A percentile compares a stretch with the other conserved stretches of the same genome.
Evolutionary conservation across 495 filamentous ascomycete genomes (phyloP).

Genomic region (Aspergillus indologenus): DNA sequence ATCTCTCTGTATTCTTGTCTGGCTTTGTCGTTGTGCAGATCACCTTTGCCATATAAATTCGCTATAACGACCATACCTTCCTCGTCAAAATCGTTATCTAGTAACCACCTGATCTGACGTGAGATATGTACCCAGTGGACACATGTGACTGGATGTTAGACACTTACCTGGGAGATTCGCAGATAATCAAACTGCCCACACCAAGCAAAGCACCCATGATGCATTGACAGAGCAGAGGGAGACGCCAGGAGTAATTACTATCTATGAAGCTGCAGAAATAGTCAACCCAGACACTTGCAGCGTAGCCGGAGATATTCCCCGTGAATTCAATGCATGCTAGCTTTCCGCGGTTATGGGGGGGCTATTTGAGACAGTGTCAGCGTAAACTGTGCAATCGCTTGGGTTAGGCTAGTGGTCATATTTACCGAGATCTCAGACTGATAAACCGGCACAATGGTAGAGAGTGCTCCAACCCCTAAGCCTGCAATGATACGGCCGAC

Average conservation of each 20-base stretch:
- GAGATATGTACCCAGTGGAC: constrained; percentile 3
- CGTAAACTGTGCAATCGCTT: not conserved
- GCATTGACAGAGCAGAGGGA: constrained; percentile 90
- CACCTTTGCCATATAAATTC: constrained; percentile 92
- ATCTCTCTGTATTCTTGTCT: constrained; percentile 96
- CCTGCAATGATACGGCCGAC: constrained; percentile 86
- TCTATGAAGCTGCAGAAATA: constrained; percentile 93
- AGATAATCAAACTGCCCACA: constrained; percentile 84
- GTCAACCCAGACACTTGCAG: constrained; percentile 96
- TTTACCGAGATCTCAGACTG: constrained; percentile 82
- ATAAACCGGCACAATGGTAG: constrained; percentile 96
- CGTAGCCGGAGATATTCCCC: constrained; percentile 93
- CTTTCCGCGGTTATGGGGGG: constrained; percentile 91
- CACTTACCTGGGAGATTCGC: constrained; percentile 86
- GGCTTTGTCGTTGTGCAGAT: constrained; percentile 87
- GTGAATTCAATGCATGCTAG: constrained; percentile 98
- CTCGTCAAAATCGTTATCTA: constrained; percentile 97
- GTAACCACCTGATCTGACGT: constrained; percentile 67
- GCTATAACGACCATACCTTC: constrained; percentile 98
- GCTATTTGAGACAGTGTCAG: constrained; percentile 38
- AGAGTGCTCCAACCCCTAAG: constrained; percentile 88
- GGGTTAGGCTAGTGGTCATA: not conserved
- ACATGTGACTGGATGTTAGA: not conserved
- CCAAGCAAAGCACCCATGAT: constrained; percentile 86
- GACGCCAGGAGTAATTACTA: constrained; percentile 81